A percentile compares a stretch with the other conserved stretches of the same genome.
Evolutionary conservation across 345 rosid species (phyloP).

Genomic region (Eucalyptus grandis): DNA sequence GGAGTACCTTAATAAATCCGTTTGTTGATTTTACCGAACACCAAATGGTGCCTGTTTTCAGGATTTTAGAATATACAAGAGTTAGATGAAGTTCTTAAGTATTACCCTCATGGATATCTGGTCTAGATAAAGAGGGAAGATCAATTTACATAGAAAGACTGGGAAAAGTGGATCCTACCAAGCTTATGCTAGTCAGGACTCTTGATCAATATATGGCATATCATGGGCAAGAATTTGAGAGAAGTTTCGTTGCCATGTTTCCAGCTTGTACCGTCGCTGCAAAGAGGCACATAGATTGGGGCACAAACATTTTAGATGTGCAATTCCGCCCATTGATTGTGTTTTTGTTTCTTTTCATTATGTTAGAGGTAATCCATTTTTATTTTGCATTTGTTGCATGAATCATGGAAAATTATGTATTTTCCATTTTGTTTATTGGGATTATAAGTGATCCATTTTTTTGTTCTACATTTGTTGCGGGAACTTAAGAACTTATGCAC

Average conservation of each 20-base stretch:
- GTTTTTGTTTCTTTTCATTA: no score
- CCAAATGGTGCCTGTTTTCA: not conserved
- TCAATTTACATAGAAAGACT: constrained; percentile 87
- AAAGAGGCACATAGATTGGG: constrained; percentile 91
- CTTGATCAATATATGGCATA: constrained; percentile 79
- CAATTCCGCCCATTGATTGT: no score
- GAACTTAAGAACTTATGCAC: no score
- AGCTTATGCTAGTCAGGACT: constrained; percentile 74
- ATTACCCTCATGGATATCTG: constrained; percentile 92
- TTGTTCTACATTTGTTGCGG: no score
- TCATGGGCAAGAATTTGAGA: constrained; percentile 92
- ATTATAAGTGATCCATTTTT: no score
- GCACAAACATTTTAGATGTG: constrained; percentile 92
- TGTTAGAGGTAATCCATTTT: no score
- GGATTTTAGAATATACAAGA: constrained; percentile 87
- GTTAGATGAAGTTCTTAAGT: constrained; percentile 57
- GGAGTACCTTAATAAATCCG: not conserved
- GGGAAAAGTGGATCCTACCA: constrained; percentile 86
- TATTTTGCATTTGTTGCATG: no score
- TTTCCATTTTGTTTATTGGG: no score
- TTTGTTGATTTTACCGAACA: not conserved
- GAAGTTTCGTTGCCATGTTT: constrained; percentile 62
- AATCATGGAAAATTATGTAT: no score
- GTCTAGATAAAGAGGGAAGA: constrained; percentile 93
- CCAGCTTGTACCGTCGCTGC: constrained; percentile 88